These are phyloP conservation scores for Ambrosiella xylebori DNA, from an alignment of 2,329 filamentous ascomycete genomes.

Conservation along the genomic window DNA sequence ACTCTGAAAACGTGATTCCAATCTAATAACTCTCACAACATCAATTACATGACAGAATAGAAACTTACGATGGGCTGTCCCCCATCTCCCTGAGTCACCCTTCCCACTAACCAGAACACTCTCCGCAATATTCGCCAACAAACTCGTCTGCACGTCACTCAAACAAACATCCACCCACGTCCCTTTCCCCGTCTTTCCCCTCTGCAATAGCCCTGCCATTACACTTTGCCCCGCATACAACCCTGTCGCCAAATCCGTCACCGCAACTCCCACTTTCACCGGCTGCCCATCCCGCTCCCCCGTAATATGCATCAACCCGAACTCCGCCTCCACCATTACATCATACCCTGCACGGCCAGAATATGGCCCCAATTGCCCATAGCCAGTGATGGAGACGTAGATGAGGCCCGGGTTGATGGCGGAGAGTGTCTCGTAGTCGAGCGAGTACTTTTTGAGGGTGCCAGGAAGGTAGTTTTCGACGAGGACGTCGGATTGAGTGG, in stretches of 20 bases:
- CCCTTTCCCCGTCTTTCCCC: slow-evolving; percentile 57
- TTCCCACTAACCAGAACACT: slow-evolving; percentile 78
- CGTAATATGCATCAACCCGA: slow-evolving; percentile 97
- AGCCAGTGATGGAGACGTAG: slow-evolving; percentile 93
- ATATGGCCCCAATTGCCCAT: slow-evolving; percentile 89
- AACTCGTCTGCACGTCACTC: slow-evolving; percentile 89
- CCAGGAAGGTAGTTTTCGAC: slow-evolving; percentile 96
- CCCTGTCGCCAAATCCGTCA: slow-evolving; percentile 89
- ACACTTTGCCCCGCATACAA: slow-evolving; percentile 90
- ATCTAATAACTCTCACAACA: not conserved
- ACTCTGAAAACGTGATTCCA: not conserved
- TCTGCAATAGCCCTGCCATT: slow-evolving; percentile 75
- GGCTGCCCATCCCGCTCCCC: slow-evolving; percentile 74
- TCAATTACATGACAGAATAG: not conserved
- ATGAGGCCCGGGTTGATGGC: slow-evolving; percentile 74
- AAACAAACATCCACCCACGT: slow-evolving; percentile 86
- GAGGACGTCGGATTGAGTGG: slow-evolving; percentile 70
- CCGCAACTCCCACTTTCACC: slow-evolving; percentile 92
- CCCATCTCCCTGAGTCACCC: slow-evolving; percentile 80
- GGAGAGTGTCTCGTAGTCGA: slow-evolving; percentile 71
- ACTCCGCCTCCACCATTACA: slow-evolving; percentile 98
- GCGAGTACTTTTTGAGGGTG: slow-evolving; percentile 69
- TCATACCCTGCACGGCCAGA: slow-evolving; percentile 81
- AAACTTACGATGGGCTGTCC: slow-evolving; percentile 72
- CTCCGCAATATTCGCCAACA: slow-evolving; percentile 85